phyloP scores from a whole-genome alignment of 177 flowering plant species.

The Vitis hybrid region DNA sequence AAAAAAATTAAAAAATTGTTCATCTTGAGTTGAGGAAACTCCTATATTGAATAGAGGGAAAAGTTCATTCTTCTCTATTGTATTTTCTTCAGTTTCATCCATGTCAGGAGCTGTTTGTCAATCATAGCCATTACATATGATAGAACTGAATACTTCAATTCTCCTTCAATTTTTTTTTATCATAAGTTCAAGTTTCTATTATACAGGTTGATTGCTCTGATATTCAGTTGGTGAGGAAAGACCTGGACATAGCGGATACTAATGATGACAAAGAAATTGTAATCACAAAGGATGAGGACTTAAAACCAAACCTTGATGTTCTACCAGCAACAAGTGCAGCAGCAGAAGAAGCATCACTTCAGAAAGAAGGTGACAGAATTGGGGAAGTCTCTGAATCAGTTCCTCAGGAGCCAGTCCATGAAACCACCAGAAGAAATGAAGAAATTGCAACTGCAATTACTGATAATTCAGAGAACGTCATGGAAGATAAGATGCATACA shows the following conservation, averaged over 20 bases:
- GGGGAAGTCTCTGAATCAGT: conserved; percentile 10
- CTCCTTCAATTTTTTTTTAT: background rate
- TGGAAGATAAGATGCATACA: conserved; percentile 18
- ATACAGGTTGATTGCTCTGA: conserved; percentile 9
- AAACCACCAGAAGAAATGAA: conserved; percentile 3
- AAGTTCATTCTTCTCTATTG: background rate
- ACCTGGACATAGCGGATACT: conserved; percentile 7
- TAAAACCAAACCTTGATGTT: conserved; percentile 4
- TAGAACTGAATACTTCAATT: too few species aligned
- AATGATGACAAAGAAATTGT: conserved; percentile 11
- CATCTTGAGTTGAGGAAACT: too few species aligned
- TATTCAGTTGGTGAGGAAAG: conserved; percentile 1
- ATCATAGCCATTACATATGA: background rate
- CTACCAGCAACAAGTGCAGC: conserved; percentile 8
- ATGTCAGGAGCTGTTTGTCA: background rate
- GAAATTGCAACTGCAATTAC: conserved; percentile 8
- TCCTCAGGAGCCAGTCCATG: conserved; percentile 6
- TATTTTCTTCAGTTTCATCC: background rate
- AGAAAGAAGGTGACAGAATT: conserved; percentile 10
- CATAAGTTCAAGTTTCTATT: background rate
- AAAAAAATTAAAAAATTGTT: too few species aligned
- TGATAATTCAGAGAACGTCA: conserved; percentile 8
- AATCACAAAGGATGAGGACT: conserved; percentile 14
- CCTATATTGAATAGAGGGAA: background rate
- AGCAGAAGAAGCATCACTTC: conserved; percentile 20